Evolutionary conservation across 2,329 filamentous ascomycete species (phyloP).

Genomic region (Epichloe amarillans): DNA sequence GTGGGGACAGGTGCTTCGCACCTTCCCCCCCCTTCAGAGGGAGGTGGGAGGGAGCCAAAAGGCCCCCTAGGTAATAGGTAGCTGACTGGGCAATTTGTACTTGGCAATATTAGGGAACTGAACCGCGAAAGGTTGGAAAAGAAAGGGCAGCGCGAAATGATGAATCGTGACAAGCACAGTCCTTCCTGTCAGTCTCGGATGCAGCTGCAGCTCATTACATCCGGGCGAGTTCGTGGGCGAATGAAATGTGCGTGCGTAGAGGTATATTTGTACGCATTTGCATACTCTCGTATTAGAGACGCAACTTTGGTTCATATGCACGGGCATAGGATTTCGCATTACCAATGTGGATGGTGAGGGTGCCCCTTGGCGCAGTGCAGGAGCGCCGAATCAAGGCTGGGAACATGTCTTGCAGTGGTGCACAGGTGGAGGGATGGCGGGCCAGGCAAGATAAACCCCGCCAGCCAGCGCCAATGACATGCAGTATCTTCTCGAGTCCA

Average conservation of each 20-base stretch:
- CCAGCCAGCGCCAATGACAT: background rate
- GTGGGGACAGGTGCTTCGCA: no score
- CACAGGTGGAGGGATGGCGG: no score
- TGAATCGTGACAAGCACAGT: background rate
- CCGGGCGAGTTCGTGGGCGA: background rate
- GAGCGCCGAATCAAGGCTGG: background rate
- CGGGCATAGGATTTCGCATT: background rate
- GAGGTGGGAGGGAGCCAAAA: no score
- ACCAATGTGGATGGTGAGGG: no score
- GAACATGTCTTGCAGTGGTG: background rate
- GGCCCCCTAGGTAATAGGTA: no score
- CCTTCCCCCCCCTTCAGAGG: no score
- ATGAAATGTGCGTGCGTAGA: background rate
- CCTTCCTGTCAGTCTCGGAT: background rate
- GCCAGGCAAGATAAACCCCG: background rate
- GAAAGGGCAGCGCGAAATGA: background rate
- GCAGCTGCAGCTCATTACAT: background rate
- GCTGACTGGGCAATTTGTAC: no score
- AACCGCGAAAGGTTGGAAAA: no score
- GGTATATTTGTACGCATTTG: background rate
- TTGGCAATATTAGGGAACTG: no score
- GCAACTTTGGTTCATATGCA: no score
- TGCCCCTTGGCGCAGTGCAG: background rate
- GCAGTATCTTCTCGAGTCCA: background rate
- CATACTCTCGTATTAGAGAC: background rate